Evolutionary conservation across 169 alveolate genomes (phyloP).

Genomic region (Cryptosporidium baileyi): DNA sequence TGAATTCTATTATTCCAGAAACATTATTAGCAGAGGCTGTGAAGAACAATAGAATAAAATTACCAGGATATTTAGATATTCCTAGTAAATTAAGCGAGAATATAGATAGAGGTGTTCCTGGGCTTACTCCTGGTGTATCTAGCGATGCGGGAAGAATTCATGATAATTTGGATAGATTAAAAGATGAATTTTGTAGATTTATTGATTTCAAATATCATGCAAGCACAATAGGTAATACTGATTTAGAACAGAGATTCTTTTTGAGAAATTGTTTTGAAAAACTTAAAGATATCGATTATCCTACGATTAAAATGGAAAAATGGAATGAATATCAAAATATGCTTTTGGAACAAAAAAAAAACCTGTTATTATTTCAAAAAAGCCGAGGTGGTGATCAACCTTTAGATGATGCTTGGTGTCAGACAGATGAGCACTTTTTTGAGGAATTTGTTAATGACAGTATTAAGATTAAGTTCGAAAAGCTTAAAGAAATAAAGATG

Average conservation of each 20-base stretch:
- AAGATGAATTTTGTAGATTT: constrained; percentile 51
- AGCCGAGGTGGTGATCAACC: constrained; percentile 41
- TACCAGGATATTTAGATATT: constrained; percentile 35
- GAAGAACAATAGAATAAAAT: constrained; percentile 3
- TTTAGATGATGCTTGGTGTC: constrained; percentile 70
- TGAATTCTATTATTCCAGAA: neutral
- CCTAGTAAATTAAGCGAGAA: neutral
- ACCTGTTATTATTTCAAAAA: constrained; percentile 40
- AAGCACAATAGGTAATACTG: constrained; percentile 58
- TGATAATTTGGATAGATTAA: constrained; percentile 43
- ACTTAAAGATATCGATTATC: constrained; percentile 50
- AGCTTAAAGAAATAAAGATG: constrained; percentile 32
- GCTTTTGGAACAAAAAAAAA: constrained; percentile 47
- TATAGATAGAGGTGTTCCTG: neutral
- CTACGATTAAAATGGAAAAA: constrained; percentile 51
- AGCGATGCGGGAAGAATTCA: constrained; percentile 22
- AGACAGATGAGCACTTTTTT: constrained; percentile 38
- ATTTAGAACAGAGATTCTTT: constrained; percentile 35
- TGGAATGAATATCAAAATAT: constrained; percentile 62
- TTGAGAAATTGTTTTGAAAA: constrained; percentile 56
- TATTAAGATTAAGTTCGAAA: constrained; percentile 18
- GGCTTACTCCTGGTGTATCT: constrained; percentile 7
- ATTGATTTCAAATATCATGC: constrained; percentile 51
- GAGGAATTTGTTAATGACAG: constrained; percentile 28
- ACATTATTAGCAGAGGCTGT: neutral